Base-by-base conservation (phyloP, 257 asterid species). In the Cynanchum wilfordii region DNA sequence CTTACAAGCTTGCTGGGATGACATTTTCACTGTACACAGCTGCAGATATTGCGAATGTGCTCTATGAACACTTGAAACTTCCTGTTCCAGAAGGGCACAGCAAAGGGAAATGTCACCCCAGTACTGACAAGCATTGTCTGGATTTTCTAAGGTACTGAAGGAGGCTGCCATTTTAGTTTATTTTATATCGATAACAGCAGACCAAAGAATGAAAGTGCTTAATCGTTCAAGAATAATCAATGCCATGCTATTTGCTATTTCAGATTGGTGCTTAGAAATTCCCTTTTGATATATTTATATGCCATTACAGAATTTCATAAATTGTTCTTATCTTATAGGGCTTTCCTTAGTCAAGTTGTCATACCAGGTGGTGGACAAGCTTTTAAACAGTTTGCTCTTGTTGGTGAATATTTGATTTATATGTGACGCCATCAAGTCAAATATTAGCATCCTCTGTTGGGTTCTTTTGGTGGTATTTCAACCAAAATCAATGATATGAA, bases 121-220 rank as follows among this genome's bases (percentile, higher is more conserved):
- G 99, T 76, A 94, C 99, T 10, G 97, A 88, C 83, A 94, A 91
- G 70, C 93, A 87, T 80, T 88, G 97, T 76, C 79, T 94, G 83
- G 97, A 91, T 82, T 72, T 83, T 82, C 87, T 94, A 74, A 91
- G 98, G 98, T 93, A 91, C 75, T 72, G 67, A 79, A 74, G 56
- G 36, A 36, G 59, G 6, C 47, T 40, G 54, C 63, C 58, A 27
- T 9, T 19, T 49, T 30, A 45, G 65, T 66, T 56, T 45, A 54
- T 76, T 52, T 69, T 19, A 45, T 68, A 45, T 63, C 4, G 17
- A 19, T 64, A 38, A 44, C 24, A 54, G 47, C 56, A 11, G 15
- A 33, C 2, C n/a, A 52, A 19, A 36, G 69, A 36, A 33, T 19
- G 10, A 36, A 19, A 33, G 49, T 63, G 42, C 49, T 62, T 33